Conservation (phyloP, 805 yeast species). For the Zygoascus flipseniorum region DNA sequence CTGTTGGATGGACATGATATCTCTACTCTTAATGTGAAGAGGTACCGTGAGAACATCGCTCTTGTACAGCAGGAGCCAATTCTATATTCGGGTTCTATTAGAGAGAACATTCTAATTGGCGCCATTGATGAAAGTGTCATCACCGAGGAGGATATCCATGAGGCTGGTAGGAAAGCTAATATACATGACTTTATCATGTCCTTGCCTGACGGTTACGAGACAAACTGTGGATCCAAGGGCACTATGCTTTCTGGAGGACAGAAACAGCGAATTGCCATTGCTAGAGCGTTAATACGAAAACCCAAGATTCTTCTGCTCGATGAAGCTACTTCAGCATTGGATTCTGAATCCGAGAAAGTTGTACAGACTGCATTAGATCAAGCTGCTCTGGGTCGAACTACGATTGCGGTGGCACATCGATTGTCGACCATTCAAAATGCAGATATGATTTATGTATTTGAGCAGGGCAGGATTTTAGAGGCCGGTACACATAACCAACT, state of each 20-base stretch:
- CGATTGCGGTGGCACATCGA: slow-evolving; percentile 80
- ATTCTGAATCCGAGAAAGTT: slow-evolving; percentile 63
- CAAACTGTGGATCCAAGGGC: slow-evolving; percentile 48
- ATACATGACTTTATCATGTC: slow-evolving; percentile 47
- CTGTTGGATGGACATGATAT: slow-evolving; percentile 46
- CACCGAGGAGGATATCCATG: slow-evolving; percentile 37
- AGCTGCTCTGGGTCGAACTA: slow-evolving; percentile 67
- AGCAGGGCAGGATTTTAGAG: slow-evolving; percentile 55
- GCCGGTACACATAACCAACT: slow-evolving; percentile 45
- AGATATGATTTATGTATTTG: slow-evolving; percentile 50
- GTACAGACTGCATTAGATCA: slow-evolving; percentile 62
- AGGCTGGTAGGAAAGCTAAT: slow-evolving; percentile 45
- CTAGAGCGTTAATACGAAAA: slow-evolving; percentile 59
- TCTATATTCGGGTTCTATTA: slow-evolving; percentile 44
- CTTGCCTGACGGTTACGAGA: slow-evolving; percentile 54
- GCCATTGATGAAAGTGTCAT: slow-evolving; percentile 22
- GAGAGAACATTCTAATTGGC: slow-evolving; percentile 51
- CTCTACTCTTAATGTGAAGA: slow-evolving; percentile 38
- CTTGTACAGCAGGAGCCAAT: slow-evolving; percentile 58
- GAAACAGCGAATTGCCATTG: slow-evolving; percentile 69
- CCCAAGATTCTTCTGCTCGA: slow-evolving; percentile 59
- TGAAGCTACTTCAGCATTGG: slow-evolving; percentile 62
- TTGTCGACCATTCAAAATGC: slow-evolving; percentile 62
- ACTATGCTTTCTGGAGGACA: slow-evolving; percentile 65
- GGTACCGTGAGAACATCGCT: slow-evolving; percentile 44